phyloP scores from a whole-genome alignment of 352 stramenopile species.

The Phytopythium aichiense region DNA sequence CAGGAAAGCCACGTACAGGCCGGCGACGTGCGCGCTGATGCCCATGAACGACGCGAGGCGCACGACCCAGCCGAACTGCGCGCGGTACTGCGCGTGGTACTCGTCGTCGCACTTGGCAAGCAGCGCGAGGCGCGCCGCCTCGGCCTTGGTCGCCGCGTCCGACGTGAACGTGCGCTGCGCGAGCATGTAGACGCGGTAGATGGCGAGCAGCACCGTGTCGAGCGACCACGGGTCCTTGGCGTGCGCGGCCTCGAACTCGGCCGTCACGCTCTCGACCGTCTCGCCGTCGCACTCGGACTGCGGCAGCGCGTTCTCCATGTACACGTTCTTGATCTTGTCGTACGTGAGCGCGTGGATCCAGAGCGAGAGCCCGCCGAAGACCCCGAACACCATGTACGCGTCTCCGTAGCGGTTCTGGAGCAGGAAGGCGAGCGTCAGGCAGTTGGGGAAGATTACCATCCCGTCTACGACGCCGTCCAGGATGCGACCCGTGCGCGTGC shows the following conservation, averaged over 20 bases:
- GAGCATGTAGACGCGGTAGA: slow-evolving; percentile 76
- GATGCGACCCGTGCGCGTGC: slow-evolving; percentile 77
- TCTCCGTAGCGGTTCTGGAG: slow-evolving; percentile 51
- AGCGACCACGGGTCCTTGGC: slow-evolving; percentile 57
- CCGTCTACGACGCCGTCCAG: slow-evolving; percentile 75
- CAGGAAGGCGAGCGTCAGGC: slow-evolving; percentile 50
- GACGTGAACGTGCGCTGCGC: slow-evolving; percentile 66
- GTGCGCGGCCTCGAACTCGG: slow-evolving; percentile 62
- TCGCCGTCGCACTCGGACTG: slow-evolving; percentile 78
- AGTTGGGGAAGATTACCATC: slow-evolving; percentile 73
- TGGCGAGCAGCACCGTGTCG: slow-evolving; percentile 66
- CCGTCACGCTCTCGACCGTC: slow-evolving; percentile 69
- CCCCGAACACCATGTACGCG: slow-evolving; percentile 47
- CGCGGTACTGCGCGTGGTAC: slow-evolving; percentile 57
- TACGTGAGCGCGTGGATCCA: slow-evolving; percentile 82
- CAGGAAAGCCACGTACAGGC: slow-evolving; percentile 68
- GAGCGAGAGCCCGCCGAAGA: slow-evolving; percentile 61
- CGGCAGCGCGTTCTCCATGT: slow-evolving; percentile 81
- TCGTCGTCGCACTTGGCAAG: slow-evolving; percentile 60
- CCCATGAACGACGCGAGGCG: slow-evolving; percentile 77
- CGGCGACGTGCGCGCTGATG: slow-evolving; percentile 73
- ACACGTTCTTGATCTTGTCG: slow-evolving; percentile 87
- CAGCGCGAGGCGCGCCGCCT: slow-evolving; percentile 46
- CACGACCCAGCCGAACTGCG: slow-evolving; percentile 52
- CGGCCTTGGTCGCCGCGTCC: slow-evolving; percentile 53